Base-by-base conservation (phyloP, 805 yeast species). In the Pichia nanzhaoensis region DNA sequence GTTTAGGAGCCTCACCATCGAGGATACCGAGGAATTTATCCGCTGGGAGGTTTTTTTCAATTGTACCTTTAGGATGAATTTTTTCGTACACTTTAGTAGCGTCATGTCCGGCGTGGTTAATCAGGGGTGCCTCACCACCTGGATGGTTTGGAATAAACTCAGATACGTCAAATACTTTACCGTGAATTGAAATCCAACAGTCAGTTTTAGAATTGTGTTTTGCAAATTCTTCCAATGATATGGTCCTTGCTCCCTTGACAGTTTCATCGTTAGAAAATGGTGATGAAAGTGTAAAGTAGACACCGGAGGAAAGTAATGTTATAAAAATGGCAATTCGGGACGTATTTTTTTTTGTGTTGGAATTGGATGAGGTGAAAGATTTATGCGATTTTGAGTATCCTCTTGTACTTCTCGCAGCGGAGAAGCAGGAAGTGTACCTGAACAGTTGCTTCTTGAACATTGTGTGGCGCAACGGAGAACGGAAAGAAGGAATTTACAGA, bases 31-130 rank as follows among this genome's bases (percentile, higher is more conserved):
- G 63, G 54, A 79, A 80, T 57, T 81, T 80, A 24, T 77, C 77
- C 22, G 59, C 60, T 16, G 80, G 75, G 31, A 84, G 66, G 58
- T 70, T 77, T 55, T 78, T 78, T 33, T 77, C 80, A 44, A 91
- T 70, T 6, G 87, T 84, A 55, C 89, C 96, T n/a, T 82, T 77
- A 0, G 98, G 93, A 63, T 91, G 99, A 49, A 91, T 73, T 17
- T 95, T 96, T 48, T 83, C 86, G 59, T 88, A 91, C 9, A 86
- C 78, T 55, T 82, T 80, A 7, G 75, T 66, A 5, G 76, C 81
- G 55, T 77, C 78, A 45, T 65, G 64, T 19, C 80, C 82, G 7
- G 77, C 80, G 51, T 64, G 65, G 30, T 60, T 62, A 44, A 73
- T 54, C 32, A 77, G 66, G 16, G 72, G 67, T 13, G 55, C 51